Evolutionary conservation across 495 filamentous ascomycete genomes (phyloP).

Genomic region (Melanomma pulvis-pyrius): DNA sequence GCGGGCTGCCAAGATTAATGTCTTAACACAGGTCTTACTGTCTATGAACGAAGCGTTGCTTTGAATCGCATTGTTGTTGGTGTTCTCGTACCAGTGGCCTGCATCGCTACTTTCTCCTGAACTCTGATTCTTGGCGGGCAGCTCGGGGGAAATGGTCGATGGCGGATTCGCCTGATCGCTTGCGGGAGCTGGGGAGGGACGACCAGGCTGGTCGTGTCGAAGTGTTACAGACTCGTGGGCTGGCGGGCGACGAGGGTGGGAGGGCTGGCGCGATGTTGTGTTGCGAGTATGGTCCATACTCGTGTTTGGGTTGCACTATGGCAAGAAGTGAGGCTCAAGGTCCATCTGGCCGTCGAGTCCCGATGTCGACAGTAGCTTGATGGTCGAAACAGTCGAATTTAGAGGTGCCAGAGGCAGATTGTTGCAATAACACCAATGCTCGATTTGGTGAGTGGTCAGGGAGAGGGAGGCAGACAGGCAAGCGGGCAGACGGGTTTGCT

Average conservation of each 20-base stretch:
- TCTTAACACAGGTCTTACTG: conserved; percentile 29
- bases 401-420: not conserved
- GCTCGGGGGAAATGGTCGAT: conserved; percentile 14
- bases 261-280: not conserved
- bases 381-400: not conserved
- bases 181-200: not conserved
- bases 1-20: too few relatives aligned
- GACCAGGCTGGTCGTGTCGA: conserved; percentile 24
- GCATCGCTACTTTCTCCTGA: conserved; percentile 50
- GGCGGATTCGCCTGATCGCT: conserved; percentile 19
- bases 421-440: not conserved
- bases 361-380: not conserved
- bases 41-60: conserved; percentile 37
- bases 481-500: not conserved
- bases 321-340: not conserved
- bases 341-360: not conserved
- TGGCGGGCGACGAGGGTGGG: conserved; percentile 40
- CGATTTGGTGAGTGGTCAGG: not conserved
- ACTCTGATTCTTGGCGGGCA: conserved; percentile 36
- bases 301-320: not conserved
- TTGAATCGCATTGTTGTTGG: conserved; percentile 44
- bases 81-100: conserved; percentile 48
- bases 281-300: conserved; percentile 12
- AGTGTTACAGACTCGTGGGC: conserved; percentile 45
- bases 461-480: not conserved